Evolutionary conservation across 176 grass and related monocot species (phyloP), one percentile per base, ranked within the genome.

Genomic region (Dactylis glomerata): DNA sequence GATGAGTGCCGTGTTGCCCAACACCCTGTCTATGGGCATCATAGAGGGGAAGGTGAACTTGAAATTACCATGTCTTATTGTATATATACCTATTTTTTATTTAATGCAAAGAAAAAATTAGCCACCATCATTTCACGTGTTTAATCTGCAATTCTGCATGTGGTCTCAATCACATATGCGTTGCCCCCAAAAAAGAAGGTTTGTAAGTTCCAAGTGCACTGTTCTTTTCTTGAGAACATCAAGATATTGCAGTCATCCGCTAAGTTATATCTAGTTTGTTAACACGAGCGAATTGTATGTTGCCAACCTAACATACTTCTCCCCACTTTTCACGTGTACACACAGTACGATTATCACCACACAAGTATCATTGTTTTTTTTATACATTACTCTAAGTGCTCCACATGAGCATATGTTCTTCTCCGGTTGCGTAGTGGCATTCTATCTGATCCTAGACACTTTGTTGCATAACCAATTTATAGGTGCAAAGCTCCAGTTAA

Each of bases 331-430:
- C 81, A 41, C 52, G 52, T 83, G 54, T 69, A 16, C 72, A 69
- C 19, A 33, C 38, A 71, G 16, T 78, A 79, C 42, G 54, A 71
- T 77, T 81, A 82, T 75, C 31, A 78, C 6, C 52, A 41, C 23
- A 49, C 36, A 36, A 32, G 72, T 77, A 54, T 30, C 27, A 57
- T 4, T n/a, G n/a, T n/a, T 58, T 71, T 56, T 41, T 2, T 68
- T 85, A 23, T 42, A 26, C 70, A 9, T 22, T 62, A 71, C 11
- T 68, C 12, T 41, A 70, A 77, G 22, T 71, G 30, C 32, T 23
- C 22, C 63, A 37, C 52, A n/a, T 26, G 42, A 77, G 88, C 78
- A 89, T 86, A 86, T 64, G 72, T 89, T 82, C 88, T 76, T 62
- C 78, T 62, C 40, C 47, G 31, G 19, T 82, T 82, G 10, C 26